phyloP scores from a whole-genome alignment of 495 filamentous ascomycete species.

The Trichocladium antarcticum region DNA sequence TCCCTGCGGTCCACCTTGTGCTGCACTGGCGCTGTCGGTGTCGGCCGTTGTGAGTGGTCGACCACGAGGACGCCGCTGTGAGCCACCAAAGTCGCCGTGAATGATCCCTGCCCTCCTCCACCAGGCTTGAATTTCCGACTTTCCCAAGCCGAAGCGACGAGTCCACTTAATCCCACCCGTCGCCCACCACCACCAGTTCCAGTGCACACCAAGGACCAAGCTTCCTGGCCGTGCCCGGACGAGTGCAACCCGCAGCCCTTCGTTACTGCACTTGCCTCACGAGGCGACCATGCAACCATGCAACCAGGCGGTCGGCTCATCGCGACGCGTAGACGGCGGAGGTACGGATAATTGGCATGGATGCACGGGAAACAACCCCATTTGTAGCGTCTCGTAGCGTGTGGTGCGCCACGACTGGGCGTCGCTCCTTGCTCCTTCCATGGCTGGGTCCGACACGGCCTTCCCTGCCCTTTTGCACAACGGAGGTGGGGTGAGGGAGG shows the following conservation, averaged over 20 bases:
- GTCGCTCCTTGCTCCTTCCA: constrained; percentile 9
- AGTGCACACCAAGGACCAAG: constrained; percentile 8
- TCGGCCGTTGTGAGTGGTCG: constrained; percentile 23
- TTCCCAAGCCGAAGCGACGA: constrained; percentile 28
- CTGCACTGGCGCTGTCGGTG: constrained; percentile 17
- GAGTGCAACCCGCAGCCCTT: constrained; percentile 18
- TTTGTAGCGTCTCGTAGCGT: constrained; percentile 10
- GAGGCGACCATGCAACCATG: neutral
- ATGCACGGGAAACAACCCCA: neutral
- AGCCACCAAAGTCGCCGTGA: constrained; percentile 17
- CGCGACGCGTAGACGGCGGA: constrained; percentile 8
- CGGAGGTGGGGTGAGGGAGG: constrained; percentile 10
- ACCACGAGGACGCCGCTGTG: constrained; percentile 21
- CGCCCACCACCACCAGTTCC: constrained; percentile 20
- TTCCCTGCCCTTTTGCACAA: constrained; percentile 18
- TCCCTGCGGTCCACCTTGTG: constrained; percentile 18
- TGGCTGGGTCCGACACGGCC: constrained; percentile 12
- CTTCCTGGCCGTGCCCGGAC: constrained; percentile 18
- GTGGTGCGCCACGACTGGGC: constrained; percentile 14
- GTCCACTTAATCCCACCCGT: constrained; percentile 23
- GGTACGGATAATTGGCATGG: no score
- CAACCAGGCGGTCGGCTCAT: neutral
- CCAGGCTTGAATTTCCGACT: constrained; percentile 29
- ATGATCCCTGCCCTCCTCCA: constrained; percentile 28
- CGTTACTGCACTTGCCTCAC: neutral